Evolutionary conservation across 768 basidiomycete species (phyloP), one percentile per base, ranked within the genome.

Genomic region (Trametes punicea): DNA sequence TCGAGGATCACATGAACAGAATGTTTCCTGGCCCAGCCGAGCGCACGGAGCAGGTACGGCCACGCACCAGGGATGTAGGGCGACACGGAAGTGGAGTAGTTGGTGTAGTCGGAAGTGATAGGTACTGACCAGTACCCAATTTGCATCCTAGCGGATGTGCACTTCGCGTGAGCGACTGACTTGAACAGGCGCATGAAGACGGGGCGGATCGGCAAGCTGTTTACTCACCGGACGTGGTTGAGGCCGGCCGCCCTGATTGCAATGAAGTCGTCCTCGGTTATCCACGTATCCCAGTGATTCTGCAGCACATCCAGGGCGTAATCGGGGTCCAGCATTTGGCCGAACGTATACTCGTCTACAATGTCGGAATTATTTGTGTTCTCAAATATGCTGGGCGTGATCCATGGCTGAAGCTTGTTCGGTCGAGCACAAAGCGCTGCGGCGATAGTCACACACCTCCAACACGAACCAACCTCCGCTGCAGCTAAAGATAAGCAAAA

Each of bases 91-190:
- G 77, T 76, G 29, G 57, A 61, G 46, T 46, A 62, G 46, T 76
- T 75, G 6, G 83, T 84, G 59, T 81, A 78, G 13, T 76, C 69
- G 29, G 81, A 72, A 3, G 79, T 79, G 30, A 85, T 69, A 0
- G 87, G 87, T n/a, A 88, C 79, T n/a, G 85, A 85, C 87, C 87
- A 90, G 67, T 84, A 90, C 8, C 86, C 87, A 6, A 88, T 57
- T 5, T 87, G 87, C 64, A 90, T 84, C 27, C 87, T 87, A 55
- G n/a, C 30, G 34, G 11, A 33, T 21, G 15, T 21, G 11, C 33
- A 34, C 44, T 34, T 10, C 16, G 20, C 13, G 52, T 39, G 3
- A n/a, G 6, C n/a, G 15, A 16, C 4, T 16, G 30, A 47, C 18
- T 4, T n/a, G 6, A 31, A 7, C 3, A 21, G 16, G 21, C 16